Evolutionary conservation across 139 green algal species (phyloP).

Genomic region (Chlamydomonas urium): DNA sequence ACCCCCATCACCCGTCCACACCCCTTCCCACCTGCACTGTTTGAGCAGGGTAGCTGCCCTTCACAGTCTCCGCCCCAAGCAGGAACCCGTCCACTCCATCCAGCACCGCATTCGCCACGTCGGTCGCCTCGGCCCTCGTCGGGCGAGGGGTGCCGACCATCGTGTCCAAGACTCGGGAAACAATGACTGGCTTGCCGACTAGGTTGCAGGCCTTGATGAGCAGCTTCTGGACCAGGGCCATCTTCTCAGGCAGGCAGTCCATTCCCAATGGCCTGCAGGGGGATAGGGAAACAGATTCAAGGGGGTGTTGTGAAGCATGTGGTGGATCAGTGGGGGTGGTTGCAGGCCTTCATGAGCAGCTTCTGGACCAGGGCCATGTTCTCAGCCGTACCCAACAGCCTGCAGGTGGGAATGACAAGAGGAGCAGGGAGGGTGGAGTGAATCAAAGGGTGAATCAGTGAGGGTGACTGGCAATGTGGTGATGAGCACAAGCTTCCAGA

Average conservation of each 20-base stretch:
- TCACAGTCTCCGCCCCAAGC: conserved; percentile 74
- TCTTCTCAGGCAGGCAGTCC: conserved; percentile 85
- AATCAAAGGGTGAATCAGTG: too few species aligned
- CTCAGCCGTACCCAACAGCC: conserved; percentile 77
- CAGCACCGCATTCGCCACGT: conserved; percentile 87
- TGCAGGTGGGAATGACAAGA: conserved; percentile 28
- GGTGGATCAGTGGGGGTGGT: too few species aligned
- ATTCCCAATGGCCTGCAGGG: conserved; percentile 66
- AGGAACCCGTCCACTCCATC: conserved; percentile 88
- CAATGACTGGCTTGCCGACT: conserved; percentile 80
- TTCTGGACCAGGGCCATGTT: conserved; percentile 85
- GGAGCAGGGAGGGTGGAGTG: not conserved
- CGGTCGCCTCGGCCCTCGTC: conserved; percentile 86
- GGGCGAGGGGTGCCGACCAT: conserved; percentile 79
- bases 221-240: conserved; percentile 72
- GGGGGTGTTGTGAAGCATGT: conserved; percentile 7
- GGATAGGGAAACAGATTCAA: not conserved
- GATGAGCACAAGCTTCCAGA: too few species aligned
- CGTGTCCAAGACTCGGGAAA: conserved; percentile 87
- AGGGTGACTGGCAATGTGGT: too few species aligned
- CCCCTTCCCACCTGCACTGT: too few species aligned
- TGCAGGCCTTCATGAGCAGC: conserved; percentile 65
- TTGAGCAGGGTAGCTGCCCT: too few species aligned
- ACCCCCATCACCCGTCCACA: too few species aligned
- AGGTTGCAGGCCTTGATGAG: conserved; percentile 74